Base-by-base conservation (phyloP, 2,329 filamentous ascomycete genomes). In the Stemphylium lycopersici region DNA sequence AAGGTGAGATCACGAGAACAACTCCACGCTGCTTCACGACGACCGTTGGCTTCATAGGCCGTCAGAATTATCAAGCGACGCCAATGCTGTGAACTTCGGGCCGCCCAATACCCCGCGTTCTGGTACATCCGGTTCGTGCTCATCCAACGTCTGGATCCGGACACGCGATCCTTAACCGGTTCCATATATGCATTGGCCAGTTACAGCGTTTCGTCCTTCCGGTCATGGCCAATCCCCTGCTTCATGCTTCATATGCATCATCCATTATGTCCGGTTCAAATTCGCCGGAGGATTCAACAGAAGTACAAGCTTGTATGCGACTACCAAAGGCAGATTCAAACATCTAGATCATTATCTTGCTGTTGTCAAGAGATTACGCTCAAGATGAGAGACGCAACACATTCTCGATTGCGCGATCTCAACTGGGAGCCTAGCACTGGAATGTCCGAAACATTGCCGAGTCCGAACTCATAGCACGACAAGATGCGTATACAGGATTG, bases 101-200 rank as follows among this genome's bases (percentile, higher is more conserved):
- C 29, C 32, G 16, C n/a, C 36, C 16, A 6, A n/a, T 45, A 45
- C 42, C 42, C 42, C 32, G 42, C 42, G 32, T 45, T 45, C 22
- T 34, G 32, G 22, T 45, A 20, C 13, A 34, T 36, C 18, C 13
- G 12, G 20, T 16, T 22, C n/a, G 22, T 36, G 42, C 32, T 16
- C 13, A 45, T 24, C 32, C 42, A 16, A 34, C 32, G 15, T 45
- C 42, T 36, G 24, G 8, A 34, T 26, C 5, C 34, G 36, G 20
- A 45, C 36, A 45, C 24, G 42, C 42, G 42, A 26, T 22, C 31
- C 32, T 45, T 10, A 36, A 34, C 32, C 3, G 3, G 20, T 45
- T 11, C 33, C 6, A 7, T 36, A n/a, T 32, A 44, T 22, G 12
- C 24, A 10, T 8, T 29, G 26, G 18, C 4, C 42, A 34, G 12